Evolutionary conservation across 306 rosid genomes (phyloP).

Genomic region (Coriaria nepalensis): DNA sequence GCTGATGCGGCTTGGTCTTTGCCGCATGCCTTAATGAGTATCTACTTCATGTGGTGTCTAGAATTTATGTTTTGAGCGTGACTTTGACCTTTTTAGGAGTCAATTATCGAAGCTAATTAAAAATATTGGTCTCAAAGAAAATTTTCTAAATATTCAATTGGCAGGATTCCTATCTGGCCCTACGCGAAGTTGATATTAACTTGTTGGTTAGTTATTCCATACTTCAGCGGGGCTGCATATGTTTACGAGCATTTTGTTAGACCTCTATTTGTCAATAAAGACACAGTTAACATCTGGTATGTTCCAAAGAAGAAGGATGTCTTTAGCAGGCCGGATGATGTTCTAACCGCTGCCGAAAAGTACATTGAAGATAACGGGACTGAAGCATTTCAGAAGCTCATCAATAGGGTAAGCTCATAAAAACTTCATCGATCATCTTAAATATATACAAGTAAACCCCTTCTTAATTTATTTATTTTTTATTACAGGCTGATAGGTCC

Average conservation of each 20-base stretch:
- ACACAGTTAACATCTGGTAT: slow-evolving; percentile 71
- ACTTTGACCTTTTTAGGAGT: no score
- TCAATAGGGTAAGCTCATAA: slow-evolving; percentile 46
- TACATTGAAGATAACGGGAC: slow-evolving; percentile 72
- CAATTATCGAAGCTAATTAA: no score
- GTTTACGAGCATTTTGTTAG: slow-evolving; percentile 83
- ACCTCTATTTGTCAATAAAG: slow-evolving; percentile 52
- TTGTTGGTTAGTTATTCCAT: slow-evolving; percentile 86
- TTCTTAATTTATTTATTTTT: no score
- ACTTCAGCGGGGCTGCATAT: slow-evolving; percentile 78
- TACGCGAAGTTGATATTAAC: slow-evolving; percentile 63
- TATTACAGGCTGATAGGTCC: slow-evolving; percentile 48
- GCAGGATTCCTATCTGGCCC: slow-evolving; percentile 89
- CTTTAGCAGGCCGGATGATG: slow-evolving; percentile 39
- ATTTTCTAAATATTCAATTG: slow-evolving; percentile 3
- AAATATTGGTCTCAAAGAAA: not conserved
- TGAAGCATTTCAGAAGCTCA: slow-evolving; percentile 48
- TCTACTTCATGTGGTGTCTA: no score
- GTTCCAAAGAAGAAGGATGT: slow-evolving; percentile 68
- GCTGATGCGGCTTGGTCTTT: no score
- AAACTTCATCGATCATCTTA: no score
- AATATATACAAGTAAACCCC: no score
- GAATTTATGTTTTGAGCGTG: no score
- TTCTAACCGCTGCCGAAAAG: slow-evolving; percentile 72
- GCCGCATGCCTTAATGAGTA: no score